Percentiles rank a stretch among this genome's conserved stretches.
Conservation (phyloP, 1,139 yeast species). For the Insectozyma bohioensis region DNA sequence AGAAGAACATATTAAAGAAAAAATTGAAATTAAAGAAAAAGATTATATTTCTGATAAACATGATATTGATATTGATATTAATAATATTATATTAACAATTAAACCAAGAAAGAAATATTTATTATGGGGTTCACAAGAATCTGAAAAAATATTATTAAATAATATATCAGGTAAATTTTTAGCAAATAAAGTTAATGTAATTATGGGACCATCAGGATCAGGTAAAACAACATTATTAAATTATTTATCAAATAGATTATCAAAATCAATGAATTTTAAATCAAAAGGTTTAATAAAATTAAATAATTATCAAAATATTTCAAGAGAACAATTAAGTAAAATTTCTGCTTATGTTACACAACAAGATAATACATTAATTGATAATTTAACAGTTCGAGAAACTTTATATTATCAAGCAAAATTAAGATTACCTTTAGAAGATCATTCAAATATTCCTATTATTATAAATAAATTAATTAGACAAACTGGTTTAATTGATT, state of each 20-base stretch:
- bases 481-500: slow-evolving; percentile 70
- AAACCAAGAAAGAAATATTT: slow-evolving; percentile 11
- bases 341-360: slow-evolving; percentile 76
- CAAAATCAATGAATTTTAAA: slow-evolving; percentile 26
- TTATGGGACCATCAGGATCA: slow-evolving; percentile 88
- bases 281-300: slow-evolving; percentile 19
- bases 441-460: slow-evolving; percentile 28
- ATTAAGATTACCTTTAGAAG: slow-evolving; percentile 51
- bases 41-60: slow-evolving; percentile 8
- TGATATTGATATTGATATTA: slow-evolving; percentile 19
- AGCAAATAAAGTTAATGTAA: slow-evolving; percentile 69
- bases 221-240: slow-evolving; percentile 80
- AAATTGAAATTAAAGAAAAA: not conserved
- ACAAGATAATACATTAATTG: slow-evolving; percentile 69
- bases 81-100: slow-evolving; percentile 22
- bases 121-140: slow-evolving; percentile 7
- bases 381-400: slow-evolving; percentile 74
- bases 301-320: slow-evolving; percentile 30
- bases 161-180: slow-evolving; percentile 57
- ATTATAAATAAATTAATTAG: slow-evolving; percentile 56
- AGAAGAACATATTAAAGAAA: slow-evolving; percentile 5
- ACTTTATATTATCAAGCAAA: slow-evolving; percentile 72
- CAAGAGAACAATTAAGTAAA: slow-evolving; percentile 43
- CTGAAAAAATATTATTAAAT: slow-evolving; percentile 29
- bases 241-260: slow-evolving; percentile 62